Conservation (phyloP, 2,329 filamentous ascomycete species). For the Apiospora aurea region DNA sequence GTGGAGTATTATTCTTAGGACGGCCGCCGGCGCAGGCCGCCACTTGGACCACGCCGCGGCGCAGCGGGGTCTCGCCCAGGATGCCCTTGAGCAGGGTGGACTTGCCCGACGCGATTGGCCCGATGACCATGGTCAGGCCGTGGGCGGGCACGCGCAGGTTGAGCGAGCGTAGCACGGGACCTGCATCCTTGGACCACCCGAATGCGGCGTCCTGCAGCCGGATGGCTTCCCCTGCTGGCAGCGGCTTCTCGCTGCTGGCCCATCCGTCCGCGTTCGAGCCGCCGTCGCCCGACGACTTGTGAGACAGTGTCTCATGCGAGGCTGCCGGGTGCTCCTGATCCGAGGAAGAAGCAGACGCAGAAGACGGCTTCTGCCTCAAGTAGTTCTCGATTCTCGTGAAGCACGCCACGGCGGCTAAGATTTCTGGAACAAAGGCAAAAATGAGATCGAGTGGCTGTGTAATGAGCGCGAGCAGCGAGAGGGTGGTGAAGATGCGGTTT, state of each 20-base stretch:
- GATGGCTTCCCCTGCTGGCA: neutral
- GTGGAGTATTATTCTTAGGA: neutral
- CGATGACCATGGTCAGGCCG: constrained; percentile 18
- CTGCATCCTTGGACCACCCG: constrained; percentile 1
- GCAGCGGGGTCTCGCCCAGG: constrained; percentile 19
- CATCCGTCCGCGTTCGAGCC: neutral
- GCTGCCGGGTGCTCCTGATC: neutral
- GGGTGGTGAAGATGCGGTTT: constrained; percentile 25
- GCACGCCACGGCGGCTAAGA: constrained; percentile 24
- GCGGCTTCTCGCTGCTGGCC: neutral
- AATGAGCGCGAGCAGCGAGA: constrained; percentile 25
- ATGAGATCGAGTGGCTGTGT: constrained; percentile 26
- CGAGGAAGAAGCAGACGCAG: neutral
- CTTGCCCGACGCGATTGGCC: constrained; percentile 21
- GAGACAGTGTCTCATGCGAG: neutral
- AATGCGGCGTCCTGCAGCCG: constrained; percentile 8
- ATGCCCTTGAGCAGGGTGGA: constrained; percentile 19
- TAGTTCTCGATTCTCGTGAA: constrained; percentile 26
- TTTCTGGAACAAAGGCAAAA: constrained; percentile 25
- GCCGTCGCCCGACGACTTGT: neutral
- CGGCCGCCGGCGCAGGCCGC: neutral
- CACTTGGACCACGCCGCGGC: neutral
- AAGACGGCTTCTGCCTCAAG: neutral
- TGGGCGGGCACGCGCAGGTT: neutral
- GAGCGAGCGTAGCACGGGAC: constrained; percentile 10